phyloP scores from a whole-genome alignment of 768 basidiomycete genomes.

The Phylloporus scabripes region DNA sequence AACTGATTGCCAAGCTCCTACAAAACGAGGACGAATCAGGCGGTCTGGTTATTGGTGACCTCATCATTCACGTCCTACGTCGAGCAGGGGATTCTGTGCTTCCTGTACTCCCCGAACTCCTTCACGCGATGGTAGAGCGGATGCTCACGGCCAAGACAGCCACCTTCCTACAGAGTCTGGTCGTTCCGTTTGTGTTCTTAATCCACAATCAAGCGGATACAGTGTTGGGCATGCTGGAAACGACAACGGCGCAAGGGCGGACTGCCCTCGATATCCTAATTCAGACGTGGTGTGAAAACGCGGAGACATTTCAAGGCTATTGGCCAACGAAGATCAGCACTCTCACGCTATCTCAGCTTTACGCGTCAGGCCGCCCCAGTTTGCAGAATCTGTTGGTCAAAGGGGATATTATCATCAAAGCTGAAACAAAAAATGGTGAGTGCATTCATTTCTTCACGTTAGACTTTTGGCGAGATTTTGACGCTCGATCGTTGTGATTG shows the following conservation, averaged over 20 bases:
- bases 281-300: slow-evolving; percentile 91
- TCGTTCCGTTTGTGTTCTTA: slow-evolving; percentile 91
- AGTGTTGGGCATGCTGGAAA: slow-evolving; percentile 72
- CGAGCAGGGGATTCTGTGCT: slow-evolving; percentile 75
- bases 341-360: slow-evolving; percentile 73
- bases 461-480: slow-evolving; percentile 10
- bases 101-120: slow-evolving; percentile 80
- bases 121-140: slow-evolving; percentile 76
- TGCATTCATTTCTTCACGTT: slow-evolving; percentile 8
- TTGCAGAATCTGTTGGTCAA: slow-evolving; percentile 72
- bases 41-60: slow-evolving; percentile 88
- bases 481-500: slow-evolving; percentile 18
- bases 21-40: slow-evolving; percentile 83
- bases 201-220: slow-evolving; percentile 82
- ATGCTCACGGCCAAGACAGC: slow-evolving; percentile 86
- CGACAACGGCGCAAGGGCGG: slow-evolving; percentile 52
- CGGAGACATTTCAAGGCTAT: slow-evolving; percentile 90
- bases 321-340: slow-evolving; percentile 88
- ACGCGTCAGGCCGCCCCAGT: slow-evolving; percentile 57
- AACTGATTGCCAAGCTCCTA: slow-evolving; percentile 72
- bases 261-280: slow-evolving; percentile 83
- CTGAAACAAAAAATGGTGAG: slow-evolving; percentile 78
- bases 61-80: slow-evolving; percentile 89
- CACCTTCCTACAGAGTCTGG: slow-evolving; percentile 86
- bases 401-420: slow-evolving; percentile 85